These are phyloP conservation scores for Pseudoscleropodium purum DNA, from an alignment of 225 moss, liverwort and hornwort genomes.

Conservation along the genomic window DNA sequence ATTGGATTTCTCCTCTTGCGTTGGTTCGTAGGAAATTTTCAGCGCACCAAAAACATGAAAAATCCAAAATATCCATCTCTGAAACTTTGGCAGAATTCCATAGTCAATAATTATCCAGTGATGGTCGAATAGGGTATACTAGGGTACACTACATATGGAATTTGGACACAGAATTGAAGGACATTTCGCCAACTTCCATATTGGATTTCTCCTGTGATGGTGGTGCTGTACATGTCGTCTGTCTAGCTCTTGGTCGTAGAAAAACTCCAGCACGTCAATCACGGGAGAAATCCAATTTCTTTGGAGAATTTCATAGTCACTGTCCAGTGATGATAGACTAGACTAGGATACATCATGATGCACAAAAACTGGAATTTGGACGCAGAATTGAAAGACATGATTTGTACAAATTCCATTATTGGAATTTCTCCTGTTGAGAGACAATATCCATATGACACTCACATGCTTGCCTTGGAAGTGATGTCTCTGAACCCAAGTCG, in stretches of 20 bases:
- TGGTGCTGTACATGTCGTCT: neutral
- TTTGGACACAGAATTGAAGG: neutral
- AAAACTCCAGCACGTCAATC: neutral
- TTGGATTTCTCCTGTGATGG: neutral
- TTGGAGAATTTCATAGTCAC: neutral
- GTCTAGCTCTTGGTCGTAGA: neutral
- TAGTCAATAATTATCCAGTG: neutral
- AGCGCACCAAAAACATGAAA: neutral
- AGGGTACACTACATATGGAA: neutral
- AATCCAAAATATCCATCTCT: neutral
- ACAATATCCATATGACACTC: neutral
- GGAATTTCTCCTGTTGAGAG: neutral
- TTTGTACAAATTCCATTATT: neutral
- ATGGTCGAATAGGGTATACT: neutral
- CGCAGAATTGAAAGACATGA: neutral
- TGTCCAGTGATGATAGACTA: neutral
- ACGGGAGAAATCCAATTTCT: neutral
- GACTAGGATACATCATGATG: no score
- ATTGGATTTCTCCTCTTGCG: neutral
- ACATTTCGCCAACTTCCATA: neutral
- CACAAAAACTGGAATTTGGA: neutral
- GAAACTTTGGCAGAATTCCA: neutral
- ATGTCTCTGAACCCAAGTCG: constrained; percentile 13
- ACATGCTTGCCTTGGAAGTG: constrained; percentile 40
- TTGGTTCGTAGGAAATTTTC: neutral